Evolutionary conservation across 202 grass and related monocot species (phyloP).

Genomic region (Saccharum hybrid): DNA sequence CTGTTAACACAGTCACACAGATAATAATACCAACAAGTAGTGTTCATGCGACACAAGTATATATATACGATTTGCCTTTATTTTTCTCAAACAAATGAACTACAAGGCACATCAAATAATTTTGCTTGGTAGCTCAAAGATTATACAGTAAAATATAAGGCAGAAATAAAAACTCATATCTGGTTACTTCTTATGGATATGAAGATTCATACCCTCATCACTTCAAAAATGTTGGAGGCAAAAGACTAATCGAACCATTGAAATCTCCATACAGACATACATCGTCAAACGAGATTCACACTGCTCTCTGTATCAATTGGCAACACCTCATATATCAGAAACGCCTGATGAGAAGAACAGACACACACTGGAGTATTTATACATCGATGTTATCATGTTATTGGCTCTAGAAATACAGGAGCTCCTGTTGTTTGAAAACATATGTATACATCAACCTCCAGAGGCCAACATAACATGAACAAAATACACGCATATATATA

Average conservation of each 20-base stretch:
- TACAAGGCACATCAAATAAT: background rate
- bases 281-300: background rate
- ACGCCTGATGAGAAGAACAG: constrained; percentile 20
- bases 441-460: background rate
- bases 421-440: background rate
- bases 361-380: background rate
- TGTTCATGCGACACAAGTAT: background rate
- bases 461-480: background rate
- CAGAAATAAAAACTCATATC: background rate
- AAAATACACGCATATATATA: background rate
- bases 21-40: background rate
- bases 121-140: background rate
- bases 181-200: background rate
- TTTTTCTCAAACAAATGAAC: background rate
- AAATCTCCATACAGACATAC: background rate
- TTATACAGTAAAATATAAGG: background rate
- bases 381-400: background rate
- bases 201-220: background rate
- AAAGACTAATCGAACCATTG: constrained; percentile 5
- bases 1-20: background rate
- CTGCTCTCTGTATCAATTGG: background rate
- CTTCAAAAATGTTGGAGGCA: background rate
- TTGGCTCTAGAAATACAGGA: background rate
- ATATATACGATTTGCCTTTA: background rate
- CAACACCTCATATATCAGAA: background rate